phyloP scores from a whole-genome alignment of 306 rosid species.

The Geum urbanum region DNA sequence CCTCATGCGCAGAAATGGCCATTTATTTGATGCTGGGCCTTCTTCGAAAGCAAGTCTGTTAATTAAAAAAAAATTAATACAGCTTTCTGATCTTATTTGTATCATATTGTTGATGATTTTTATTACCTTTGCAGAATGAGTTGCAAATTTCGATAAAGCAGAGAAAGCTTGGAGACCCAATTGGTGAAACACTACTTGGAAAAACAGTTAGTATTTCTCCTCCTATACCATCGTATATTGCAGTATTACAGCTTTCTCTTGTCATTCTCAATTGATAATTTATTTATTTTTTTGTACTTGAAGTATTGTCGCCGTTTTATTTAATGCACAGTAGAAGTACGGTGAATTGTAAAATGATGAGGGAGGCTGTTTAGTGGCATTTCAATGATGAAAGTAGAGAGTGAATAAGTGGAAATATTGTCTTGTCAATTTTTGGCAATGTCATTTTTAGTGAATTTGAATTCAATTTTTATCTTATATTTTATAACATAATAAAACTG shows the following conservation, averaged over 20 bases:
- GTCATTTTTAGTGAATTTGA: too few relatives aligned
- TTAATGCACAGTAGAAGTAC: background rate
- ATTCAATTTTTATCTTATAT: too few relatives aligned
- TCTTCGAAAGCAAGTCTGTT: conserved; percentile 79
- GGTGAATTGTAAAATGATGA: background rate
- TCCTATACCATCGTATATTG: background rate
- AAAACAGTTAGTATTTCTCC: conserved; percentile 65
- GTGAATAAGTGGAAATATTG: too few relatives aligned
- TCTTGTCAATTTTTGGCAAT: too few relatives aligned
- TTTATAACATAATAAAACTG: background rate
- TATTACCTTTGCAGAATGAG: conserved; percentile 51
- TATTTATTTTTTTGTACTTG: background rate
- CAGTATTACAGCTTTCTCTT: background rate
- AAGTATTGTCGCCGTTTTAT: background rate
- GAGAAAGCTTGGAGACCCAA: conserved; percentile 74
- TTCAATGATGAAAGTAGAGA: background rate
- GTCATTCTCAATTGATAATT: background rate
- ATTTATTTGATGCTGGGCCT: conserved; percentile 79
- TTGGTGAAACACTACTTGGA: conserved; percentile 67
- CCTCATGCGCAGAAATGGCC: conserved; percentile 90
- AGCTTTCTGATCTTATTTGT: background rate
- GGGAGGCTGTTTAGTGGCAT: background rate
- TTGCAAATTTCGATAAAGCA: conserved; percentile 57
- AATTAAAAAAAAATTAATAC: conserved; percentile 6
- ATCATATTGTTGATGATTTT: background rate